Evolutionary conservation across 1,284 basidiomycete species (phyloP).

Genomic region (Sanguinoderma infundibulare): DNA sequence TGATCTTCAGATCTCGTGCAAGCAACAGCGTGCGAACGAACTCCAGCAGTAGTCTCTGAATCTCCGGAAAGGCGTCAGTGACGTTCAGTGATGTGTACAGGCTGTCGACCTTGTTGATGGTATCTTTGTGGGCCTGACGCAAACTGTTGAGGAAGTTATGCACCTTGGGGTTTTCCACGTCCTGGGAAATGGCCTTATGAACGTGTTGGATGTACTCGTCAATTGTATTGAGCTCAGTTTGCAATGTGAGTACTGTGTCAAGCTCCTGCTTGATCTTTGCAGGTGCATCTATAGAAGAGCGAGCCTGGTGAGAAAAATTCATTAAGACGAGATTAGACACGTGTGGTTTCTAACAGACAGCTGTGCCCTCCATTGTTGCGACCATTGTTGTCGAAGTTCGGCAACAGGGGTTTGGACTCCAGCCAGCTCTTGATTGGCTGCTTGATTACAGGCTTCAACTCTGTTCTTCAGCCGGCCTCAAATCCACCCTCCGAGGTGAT

Average conservation of each 20-base stretch:
- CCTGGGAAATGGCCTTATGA: conserved; percentile 20
- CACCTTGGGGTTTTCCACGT: conserved; percentile 13
- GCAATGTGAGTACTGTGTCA: conserved; percentile 39
- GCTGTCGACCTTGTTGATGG: conserved; percentile 25
- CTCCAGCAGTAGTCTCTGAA: too few species aligned
- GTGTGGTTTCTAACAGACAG: too few species aligned
- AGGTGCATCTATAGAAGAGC: conserved; percentile 44
- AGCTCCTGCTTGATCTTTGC: conserved; percentile 40
- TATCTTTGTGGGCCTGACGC: conserved; percentile 4
- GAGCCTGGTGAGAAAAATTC: too few species aligned
- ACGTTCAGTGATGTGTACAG: conserved; percentile 43
- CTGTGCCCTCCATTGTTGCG: too few species aligned
- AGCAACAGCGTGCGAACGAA: conserved; percentile 39
- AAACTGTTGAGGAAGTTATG: neutral
- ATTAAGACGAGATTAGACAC: too few species aligned
- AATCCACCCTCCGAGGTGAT: too few species aligned
- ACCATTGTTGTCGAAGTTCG: too few species aligned
- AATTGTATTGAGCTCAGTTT: conserved; percentile 37
- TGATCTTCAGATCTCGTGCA: conserved; percentile 42
- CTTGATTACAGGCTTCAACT: too few species aligned
- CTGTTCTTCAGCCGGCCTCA: too few species aligned
- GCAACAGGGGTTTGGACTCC: too few species aligned
- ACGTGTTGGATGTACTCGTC: conserved; percentile 28
- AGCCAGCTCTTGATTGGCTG: too few species aligned
- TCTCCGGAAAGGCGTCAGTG: conserved; percentile 36